Conservation (phyloP, 352 stramenopile species). For the Pythium rishiriense region DNA sequence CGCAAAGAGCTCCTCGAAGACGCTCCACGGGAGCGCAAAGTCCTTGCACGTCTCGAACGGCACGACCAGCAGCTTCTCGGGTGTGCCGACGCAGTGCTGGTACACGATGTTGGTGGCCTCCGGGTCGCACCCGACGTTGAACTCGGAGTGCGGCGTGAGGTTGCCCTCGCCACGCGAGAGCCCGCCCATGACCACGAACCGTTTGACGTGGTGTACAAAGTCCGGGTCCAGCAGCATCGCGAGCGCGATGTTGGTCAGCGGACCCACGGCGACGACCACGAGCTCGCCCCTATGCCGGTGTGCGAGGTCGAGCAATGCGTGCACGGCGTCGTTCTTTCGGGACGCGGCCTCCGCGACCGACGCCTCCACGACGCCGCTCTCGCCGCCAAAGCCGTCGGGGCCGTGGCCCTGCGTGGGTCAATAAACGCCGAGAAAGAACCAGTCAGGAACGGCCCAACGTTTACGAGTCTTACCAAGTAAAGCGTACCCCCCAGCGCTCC, state of each 20-base stretch:
- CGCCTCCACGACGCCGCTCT: constrained; percentile 41
- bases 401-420: constrained; percentile 51
- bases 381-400: constrained; percentile 66
- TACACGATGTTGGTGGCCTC: constrained; percentile 78
- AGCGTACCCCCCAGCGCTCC: constrained; percentile 53
- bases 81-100: constrained; percentile 44
- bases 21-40: constrained; percentile 53
- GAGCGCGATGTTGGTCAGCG: constrained; percentile 79
- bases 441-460: too few relatives aligned
- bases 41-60: constrained; percentile 72
- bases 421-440: neutral
- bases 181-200: constrained; percentile 76
- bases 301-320: constrained; percentile 58
- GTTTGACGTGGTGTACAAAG: constrained; percentile 62
- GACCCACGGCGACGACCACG: constrained; percentile 72
- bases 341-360: constrained; percentile 22
- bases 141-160: constrained; percentile 66
- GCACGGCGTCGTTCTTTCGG: constrained; percentile 63
- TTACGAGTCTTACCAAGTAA: neutral
- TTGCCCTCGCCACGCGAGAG: constrained; percentile 72
- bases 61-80: constrained; percentile 64
- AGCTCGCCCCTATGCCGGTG: constrained; percentile 63
- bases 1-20: constrained; percentile 70
- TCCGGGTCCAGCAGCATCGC: constrained; percentile 69
- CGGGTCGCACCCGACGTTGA: constrained; percentile 81